phyloP scores from a whole-genome alignment of 2,329 filamentous ascomycete species.

The Fusarium duplospermum region DNA sequence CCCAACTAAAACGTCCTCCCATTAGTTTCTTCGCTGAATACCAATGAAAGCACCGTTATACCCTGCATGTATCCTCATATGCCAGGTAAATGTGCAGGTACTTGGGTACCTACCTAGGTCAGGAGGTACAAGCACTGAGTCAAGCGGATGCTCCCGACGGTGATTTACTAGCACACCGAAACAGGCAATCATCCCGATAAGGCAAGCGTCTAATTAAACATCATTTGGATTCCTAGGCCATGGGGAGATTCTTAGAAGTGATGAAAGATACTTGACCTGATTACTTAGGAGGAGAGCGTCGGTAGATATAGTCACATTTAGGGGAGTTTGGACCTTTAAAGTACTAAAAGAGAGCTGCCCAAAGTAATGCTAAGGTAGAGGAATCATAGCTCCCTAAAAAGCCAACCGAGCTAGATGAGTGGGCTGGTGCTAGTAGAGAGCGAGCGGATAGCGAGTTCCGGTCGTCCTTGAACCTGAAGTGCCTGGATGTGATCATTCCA shows the following conservation, averaged over 20 bases:
- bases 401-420: background rate
- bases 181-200: background rate
- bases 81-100: background rate
- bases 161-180: background rate
- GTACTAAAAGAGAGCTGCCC: rapidly evolving
- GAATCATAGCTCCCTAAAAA: background rate
- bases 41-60: background rate
- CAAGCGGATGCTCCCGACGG: background rate
- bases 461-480: background rate
- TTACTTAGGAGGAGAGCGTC: background rate
- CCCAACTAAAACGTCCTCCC: background rate
- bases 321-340: background rate
- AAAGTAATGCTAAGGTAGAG: no score
- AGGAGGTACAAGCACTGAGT: background rate
- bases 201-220: background rate
- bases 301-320: background rate
- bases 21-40: background rate
- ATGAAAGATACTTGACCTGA: background rate
- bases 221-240: background rate
- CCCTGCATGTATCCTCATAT: background rate
- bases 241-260: background rate
- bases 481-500: background rate
- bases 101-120: background rate
- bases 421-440: background rate
- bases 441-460: background rate